These are phyloP conservation scores for Termitomyces eurrhizus DNA, from an alignment of 768 basidiomycete species.

Conservation along the genomic window DNA sequence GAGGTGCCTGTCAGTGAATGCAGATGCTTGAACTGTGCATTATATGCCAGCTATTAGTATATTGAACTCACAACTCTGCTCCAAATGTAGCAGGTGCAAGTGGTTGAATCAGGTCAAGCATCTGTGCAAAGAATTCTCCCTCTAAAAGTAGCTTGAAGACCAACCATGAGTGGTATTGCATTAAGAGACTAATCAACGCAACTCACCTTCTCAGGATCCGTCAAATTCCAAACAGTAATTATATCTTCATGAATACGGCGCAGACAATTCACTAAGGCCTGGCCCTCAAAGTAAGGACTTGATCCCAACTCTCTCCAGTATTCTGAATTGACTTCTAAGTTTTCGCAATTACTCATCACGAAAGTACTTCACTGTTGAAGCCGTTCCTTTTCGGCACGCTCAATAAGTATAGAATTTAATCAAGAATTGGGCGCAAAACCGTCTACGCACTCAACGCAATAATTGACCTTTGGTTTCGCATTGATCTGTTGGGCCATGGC, in stretches of 20 bases:
- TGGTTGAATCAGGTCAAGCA: background rate
- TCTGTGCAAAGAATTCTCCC: background rate
- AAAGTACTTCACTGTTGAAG: background rate
- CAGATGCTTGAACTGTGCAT: background rate
- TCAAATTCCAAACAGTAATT: background rate
- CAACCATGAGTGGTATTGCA: background rate
- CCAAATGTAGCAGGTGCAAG: background rate
- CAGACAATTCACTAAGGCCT: background rate
- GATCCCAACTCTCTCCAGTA: background rate
- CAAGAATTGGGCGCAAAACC: background rate
- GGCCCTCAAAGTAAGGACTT: background rate
- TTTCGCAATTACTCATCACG: background rate
- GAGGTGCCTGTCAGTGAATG: background rate
- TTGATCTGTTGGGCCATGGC: conserved; percentile 5
- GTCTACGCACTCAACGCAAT: background rate
- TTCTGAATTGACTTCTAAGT: background rate
- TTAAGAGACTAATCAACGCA: background rate
- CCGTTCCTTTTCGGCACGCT: background rate
- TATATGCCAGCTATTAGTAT: background rate
- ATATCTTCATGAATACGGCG: conserved; percentile 1
- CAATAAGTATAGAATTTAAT: background rate
- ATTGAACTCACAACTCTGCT: background rate
- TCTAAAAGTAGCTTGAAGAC: background rate
- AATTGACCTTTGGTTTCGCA: conserved; percentile 4
- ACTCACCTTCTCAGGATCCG: background rate